These are phyloP conservation scores for Pisolithus microcarpus DNA, from an alignment of 768 basidiomycete species.

Conservation along the genomic window DNA sequence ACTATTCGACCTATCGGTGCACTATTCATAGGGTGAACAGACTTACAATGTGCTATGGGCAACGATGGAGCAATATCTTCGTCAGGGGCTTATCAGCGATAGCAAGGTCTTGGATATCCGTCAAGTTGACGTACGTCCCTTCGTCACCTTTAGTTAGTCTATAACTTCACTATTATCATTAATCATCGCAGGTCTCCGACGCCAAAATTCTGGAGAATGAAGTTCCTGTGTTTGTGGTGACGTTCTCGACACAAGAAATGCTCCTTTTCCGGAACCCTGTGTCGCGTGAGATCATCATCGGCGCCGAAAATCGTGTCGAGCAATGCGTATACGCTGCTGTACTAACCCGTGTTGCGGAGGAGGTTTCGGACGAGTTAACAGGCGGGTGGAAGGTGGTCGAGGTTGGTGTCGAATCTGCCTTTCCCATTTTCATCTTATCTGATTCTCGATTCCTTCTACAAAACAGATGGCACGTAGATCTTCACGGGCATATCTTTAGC, in stretches of 20 bases:
- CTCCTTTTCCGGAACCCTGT: conserved; percentile 85
- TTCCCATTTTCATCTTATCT: not conserved
- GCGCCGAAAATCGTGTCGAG: conserved; percentile 86
- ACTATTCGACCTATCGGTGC: not conserved
- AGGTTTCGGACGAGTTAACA: conserved; percentile 86
- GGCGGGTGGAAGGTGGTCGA: conserved; percentile 98
- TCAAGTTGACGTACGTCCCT: conserved; percentile 78
- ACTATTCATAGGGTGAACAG: conserved; percentile 32
- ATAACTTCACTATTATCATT: not conserved
- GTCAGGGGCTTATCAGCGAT: conserved; percentile 85
- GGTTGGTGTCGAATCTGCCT: conserved; percentile 40
- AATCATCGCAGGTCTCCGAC: conserved; percentile 52
- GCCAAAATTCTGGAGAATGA: conserved; percentile 89
- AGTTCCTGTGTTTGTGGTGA: conserved; percentile 84
- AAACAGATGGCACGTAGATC: conserved; percentile 46
- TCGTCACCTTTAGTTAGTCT: not conserved
- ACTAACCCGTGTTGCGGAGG: conserved; percentile 79
- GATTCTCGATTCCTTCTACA: conserved; percentile 3
- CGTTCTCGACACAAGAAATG: conserved; percentile 91
- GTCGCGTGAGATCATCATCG: conserved; percentile 80
- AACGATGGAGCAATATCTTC: conserved; percentile 89
- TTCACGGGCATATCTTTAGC: conserved; percentile 41
- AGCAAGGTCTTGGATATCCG: conserved; percentile 95
- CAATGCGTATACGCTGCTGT: conserved; percentile 92
- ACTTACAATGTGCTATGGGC: conserved; percentile 99